Evolutionary conservation across 129 eudicot genomes (phyloP).

Genomic region (Apium graveolens): DNA sequence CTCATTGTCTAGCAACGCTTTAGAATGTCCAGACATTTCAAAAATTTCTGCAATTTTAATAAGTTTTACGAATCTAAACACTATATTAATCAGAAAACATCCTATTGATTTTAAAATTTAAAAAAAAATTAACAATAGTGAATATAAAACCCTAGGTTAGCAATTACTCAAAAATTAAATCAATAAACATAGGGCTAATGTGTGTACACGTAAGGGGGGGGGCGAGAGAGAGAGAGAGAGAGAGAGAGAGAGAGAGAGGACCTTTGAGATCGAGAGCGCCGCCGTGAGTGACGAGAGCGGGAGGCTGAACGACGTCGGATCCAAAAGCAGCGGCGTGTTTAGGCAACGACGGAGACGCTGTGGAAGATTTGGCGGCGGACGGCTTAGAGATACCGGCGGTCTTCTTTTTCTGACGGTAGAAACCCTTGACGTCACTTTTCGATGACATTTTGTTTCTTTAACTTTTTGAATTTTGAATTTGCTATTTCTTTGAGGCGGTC

Average conservation of each 20-base stretch:
- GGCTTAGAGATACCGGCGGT: slow-evolving; percentile 32
- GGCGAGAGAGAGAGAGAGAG: neutral
- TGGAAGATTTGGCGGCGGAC: slow-evolving; percentile 22
- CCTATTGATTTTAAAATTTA: neutral
- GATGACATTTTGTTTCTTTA: slow-evolving; percentile 33
- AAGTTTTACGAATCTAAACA: too few relatives aligned
- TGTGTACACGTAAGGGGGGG: neutral
- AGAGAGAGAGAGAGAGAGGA: slow-evolving; percentile 2
- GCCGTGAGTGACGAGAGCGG: slow-evolving; percentile 49
- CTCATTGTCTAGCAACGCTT: too few relatives aligned
- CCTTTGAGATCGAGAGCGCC: slow-evolving; percentile 64
- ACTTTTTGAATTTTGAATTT: neutral
- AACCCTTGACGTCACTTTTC: slow-evolving; percentile 48
- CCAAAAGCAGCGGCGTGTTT: slow-evolving; percentile 37
- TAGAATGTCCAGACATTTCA: too few relatives aligned
- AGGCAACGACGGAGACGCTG: slow-evolving; percentile 1
- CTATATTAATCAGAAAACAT: neutral
- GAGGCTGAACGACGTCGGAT: slow-evolving; percentile 45
- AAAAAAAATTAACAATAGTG: neutral
- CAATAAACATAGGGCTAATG: neutral
- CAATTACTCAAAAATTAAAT: neutral
- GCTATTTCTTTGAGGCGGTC: neutral
- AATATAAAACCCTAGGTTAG: neutral
- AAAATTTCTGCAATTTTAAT: too few relatives aligned
- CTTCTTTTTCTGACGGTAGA: slow-evolving; percentile 58